Evolutionary conservation across 2,329 filamentous ascomycete genomes (phyloP).

Genomic region (Colletotrichum musicola): DNA sequence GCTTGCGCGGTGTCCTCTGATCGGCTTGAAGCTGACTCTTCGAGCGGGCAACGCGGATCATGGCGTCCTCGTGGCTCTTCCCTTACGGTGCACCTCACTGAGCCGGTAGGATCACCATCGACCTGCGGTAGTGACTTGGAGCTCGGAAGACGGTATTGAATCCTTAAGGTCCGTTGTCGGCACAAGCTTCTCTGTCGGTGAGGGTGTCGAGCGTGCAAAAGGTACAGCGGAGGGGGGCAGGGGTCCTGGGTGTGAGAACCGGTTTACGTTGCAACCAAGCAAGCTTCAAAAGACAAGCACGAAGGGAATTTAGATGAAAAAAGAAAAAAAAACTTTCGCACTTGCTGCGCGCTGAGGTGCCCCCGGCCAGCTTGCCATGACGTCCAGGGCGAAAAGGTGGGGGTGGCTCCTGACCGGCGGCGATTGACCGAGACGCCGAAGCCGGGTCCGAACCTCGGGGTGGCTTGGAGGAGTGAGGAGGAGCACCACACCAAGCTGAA

Average conservation of each 20-base stretch:
- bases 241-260: slow-evolving; percentile 28
- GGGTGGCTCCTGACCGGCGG: slow-evolving; percentile 26
- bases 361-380: slow-evolving; percentile 29
- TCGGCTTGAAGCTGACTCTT: neutral
- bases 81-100: neutral
- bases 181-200: slow-evolving; percentile 34
- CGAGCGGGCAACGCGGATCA: neutral
- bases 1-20: slow-evolving; percentile 6
- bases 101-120: neutral
- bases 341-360: neutral
- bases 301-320: slow-evolving; percentile 9
- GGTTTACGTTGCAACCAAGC: slow-evolving; percentile 14
- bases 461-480: slow-evolving; percentile 11
- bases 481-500: slow-evolving; percentile 15
- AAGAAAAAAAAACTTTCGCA: slow-evolving; percentile 11
- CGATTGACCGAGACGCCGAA: slow-evolving; percentile 36
- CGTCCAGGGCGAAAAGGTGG: slow-evolving; percentile 22
- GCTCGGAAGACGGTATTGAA: neutral
- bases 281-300: slow-evolving; percentile 4
- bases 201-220: slow-evolving; percentile 15
- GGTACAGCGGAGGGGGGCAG: slow-evolving; percentile 3
- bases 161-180: slow-evolving; percentile 34
- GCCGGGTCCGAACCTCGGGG: slow-evolving; percentile 36
- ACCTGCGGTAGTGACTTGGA: neutral
- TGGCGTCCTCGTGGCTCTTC: neutral